Evolutionary conservation across 2,329 filamentous ascomycete genomes (phyloP).

Genomic region (Cladophialophora carrionii): DNA sequence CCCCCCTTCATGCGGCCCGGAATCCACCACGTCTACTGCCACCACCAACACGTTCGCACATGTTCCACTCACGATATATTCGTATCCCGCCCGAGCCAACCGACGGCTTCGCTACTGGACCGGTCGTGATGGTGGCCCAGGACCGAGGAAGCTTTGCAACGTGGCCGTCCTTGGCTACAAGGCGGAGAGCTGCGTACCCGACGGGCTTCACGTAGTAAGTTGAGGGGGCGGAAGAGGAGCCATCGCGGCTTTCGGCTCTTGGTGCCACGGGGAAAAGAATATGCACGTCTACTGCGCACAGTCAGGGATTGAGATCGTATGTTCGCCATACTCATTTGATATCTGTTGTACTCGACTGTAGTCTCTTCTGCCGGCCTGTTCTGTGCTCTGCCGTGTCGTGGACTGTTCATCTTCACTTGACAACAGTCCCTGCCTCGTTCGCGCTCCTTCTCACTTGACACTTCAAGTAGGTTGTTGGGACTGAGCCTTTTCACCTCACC

Average conservation of each 20-base stretch:
- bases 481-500: not conserved
- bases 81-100: too few species aligned
- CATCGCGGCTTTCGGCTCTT: not conserved
- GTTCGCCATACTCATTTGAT: not conserved
- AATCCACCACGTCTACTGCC: not conserved
- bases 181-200: not conserved
- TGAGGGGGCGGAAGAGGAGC: not conserved
- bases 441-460: not conserved
- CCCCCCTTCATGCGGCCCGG: too few species aligned
- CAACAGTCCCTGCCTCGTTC: not conserved
- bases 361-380: constrained; percentile 2
- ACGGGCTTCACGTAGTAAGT: not conserved
- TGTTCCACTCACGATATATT: not conserved
- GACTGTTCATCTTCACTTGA: not conserved
- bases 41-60: not conserved
- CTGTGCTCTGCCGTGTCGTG: constrained; percentile 1
- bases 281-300: not conserved
- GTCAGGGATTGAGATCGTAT: not conserved
- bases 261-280: too few species aligned
- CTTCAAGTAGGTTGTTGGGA: not conserved
- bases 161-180: not conserved
- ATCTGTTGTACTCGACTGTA: not conserved
- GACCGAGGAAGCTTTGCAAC: not conserved
- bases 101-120: not conserved
- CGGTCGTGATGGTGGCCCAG: not conserved